phyloP scores from a whole-genome alignment of 2,329 filamentous ascomycete genomes.

The Fusarium pseudograminearum region DNA sequence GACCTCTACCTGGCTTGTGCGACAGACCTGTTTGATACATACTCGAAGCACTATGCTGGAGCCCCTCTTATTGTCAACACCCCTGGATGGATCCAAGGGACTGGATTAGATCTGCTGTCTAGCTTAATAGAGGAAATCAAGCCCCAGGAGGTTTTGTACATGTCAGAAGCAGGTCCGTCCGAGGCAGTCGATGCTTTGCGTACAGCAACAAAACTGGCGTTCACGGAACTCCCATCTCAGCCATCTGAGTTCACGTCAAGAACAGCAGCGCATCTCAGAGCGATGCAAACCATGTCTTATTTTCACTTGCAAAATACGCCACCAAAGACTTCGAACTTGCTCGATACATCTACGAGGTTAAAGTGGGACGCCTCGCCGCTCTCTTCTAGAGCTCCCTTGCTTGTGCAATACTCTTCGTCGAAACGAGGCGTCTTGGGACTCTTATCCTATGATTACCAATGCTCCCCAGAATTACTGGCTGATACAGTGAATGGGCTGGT shows the following conservation, averaged over 20 bases:
- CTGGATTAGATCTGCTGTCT: constrained; percentile 73
- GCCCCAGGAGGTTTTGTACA: constrained; percentile 74
- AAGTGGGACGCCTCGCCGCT: constrained; percentile 69
- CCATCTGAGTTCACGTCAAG: constrained; percentile 66
- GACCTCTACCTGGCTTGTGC: constrained; percentile 75
- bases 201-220: constrained; percentile 56
- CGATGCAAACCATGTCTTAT: constrained; percentile 85
- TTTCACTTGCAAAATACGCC: constrained; percentile 65
- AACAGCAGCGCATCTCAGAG: constrained; percentile 73
- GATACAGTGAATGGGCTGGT: constrained; percentile 78
- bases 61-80: constrained; percentile 78
- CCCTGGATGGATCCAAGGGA: constrained; percentile 78
- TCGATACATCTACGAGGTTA: constrained; percentile 19
- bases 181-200: constrained; percentile 68
- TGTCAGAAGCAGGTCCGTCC: constrained; percentile 72
- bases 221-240: constrained; percentile 70
- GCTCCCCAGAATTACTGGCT: constrained; percentile 67
- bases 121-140: constrained; percentile 66
- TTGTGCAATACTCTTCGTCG: constrained; percentile 68
- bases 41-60: constrained; percentile 59
- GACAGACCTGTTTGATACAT: constrained; percentile 70
- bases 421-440: constrained; percentile 71
- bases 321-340: constrained; percentile 37
- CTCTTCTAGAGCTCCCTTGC: constrained; percentile 68
- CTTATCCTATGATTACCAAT: constrained; percentile 74